These are phyloP conservation scores for Pseudogymnoascus sp. DNA, from an alignment of 2,329 filamentous ascomycete species.

Conservation along the genomic window DNA sequence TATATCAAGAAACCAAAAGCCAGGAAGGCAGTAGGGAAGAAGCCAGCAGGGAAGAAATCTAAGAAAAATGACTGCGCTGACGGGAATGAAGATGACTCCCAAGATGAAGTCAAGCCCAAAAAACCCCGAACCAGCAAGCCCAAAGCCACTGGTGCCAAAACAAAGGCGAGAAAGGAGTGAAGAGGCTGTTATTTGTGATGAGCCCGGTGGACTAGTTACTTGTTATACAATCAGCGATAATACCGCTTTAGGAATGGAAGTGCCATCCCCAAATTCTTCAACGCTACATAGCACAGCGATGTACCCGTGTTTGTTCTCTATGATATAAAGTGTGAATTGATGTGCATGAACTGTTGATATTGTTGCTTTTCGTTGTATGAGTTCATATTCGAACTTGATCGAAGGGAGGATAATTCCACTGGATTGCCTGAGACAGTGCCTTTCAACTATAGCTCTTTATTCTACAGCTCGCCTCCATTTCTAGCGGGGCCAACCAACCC, in stretches of 20 bases:
- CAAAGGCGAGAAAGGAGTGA: constrained; percentile 23
- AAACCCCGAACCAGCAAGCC: constrained; percentile 17
- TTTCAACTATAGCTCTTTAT: not conserved
- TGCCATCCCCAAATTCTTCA: not conserved
- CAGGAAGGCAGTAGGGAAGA: constrained; percentile 47
- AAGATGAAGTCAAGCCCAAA: constrained; percentile 19
- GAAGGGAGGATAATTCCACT: not conserved
- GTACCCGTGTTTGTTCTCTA: not conserved
- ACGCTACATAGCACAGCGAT: not conserved
- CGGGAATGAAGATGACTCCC: constrained; percentile 21
- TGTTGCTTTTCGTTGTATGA: not conserved
- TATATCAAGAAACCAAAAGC: constrained; percentile 90
- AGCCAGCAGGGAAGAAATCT: constrained; percentile 42
- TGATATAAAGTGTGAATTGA: not conserved
- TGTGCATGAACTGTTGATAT: not conserved
- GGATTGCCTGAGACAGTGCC: not conserved
- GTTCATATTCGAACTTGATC: not conserved
- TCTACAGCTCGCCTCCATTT: not conserved
- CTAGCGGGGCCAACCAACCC: not conserved
- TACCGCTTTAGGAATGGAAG: not conserved
- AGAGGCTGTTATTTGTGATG: not conserved
- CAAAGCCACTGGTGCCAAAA: constrained; percentile 19
- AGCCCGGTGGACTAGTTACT: not conserved
- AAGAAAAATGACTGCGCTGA: constrained; percentile 15
- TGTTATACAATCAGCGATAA: not conserved